Evolutionary conservation across 2,329 filamentous ascomycete genomes (phyloP), one percentile per base, ranked within the genome.

Genomic region (Fusarium fracticaudum): DNA sequence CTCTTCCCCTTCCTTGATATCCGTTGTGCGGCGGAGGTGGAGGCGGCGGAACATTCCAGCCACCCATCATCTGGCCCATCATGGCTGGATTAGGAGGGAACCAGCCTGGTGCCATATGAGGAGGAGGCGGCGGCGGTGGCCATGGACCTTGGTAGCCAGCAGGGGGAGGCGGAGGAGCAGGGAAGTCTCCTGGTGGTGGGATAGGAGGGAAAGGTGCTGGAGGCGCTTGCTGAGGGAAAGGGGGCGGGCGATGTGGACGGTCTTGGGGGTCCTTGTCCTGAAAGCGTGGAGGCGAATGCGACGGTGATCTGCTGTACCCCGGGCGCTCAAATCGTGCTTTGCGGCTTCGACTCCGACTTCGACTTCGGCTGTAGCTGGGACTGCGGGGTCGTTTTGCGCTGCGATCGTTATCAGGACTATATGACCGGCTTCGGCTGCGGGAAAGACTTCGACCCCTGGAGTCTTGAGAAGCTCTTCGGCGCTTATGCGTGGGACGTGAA

Each of bases 71-170:
- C 43, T 76, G 79, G 14, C 74, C 60, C 50, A 75, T 69, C 67
- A 80, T 75, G 31, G 73, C 67, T 26, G 78, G 74, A 45, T 81
- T 77, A 8, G 76, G 67, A 44, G 67, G 73, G 13, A 76, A 78
- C 81, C 80, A 83, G 53, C 62, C 73, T 71, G 37, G 75, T 12
- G 68, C 58, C 70, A 78, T 69, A 15, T 69, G 64, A 29, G 75
- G 78, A 48, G 77, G 80, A n/a, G 79, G 79, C 3, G 80, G 82
- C 1, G 84, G 83, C 13, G 83, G 83, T 8, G 82, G 85, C 85
- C 85, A 87, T 17, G 81, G 80, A 6, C 84, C 85, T 55, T 81
- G 80, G 59, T 83, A 86, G 10, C 83, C 83, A 20, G 75, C 74
- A 15, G 83, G 83, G 0, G 81, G 66, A 38, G 66, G 64, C 8